Percentiles rank a stretch among this genome's conserved stretches.
phyloP scores from a whole-genome alignment of 495 filamentous ascomycete genomes.

The Penicillium crystallinum region DNA sequence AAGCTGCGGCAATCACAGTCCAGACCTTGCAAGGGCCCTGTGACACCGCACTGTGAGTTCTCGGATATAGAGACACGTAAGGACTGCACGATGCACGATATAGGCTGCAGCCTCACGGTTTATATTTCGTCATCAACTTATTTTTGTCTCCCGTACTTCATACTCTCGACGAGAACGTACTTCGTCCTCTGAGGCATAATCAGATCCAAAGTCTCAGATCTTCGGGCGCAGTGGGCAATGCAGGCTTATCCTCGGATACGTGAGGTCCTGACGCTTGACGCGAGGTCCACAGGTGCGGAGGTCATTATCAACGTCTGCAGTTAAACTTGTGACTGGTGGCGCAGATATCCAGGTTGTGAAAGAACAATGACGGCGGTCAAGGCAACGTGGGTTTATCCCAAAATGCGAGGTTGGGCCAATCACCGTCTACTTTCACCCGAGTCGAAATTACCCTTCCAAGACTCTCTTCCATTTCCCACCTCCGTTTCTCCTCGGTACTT shows the following conservation, averaged over 20 bases:
- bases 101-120: conserved; percentile 11
- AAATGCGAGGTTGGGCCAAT: conserved; percentile 12
- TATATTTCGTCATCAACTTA: conserved; percentile 3
- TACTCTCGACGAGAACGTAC: background rate
- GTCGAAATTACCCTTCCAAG: background rate
- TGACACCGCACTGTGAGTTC: conserved; percentile 11
- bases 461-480: too few species aligned
- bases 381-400: background rate
- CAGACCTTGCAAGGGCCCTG: conserved; percentile 7
- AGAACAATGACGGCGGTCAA: conserved; percentile 1
- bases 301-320: background rate
- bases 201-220: conserved; percentile 1
- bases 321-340: conserved; percentile 12
- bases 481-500: conserved; percentile 2
- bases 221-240: conserved; percentile 3
- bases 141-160: background rate
- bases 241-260: background rate
- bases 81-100: conserved; percentile 3
- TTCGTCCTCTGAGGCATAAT: background rate
- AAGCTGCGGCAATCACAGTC: background rate
- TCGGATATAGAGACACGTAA: conserved; percentile 1
- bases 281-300: conserved; percentile 15
- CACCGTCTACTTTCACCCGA: background rate
- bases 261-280: conserved; percentile 22
- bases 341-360: conserved; percentile 5